phyloP scores from a whole-genome alignment of 2,329 filamentous ascomycete genomes.

The Penicillium corylophilum region DNA sequence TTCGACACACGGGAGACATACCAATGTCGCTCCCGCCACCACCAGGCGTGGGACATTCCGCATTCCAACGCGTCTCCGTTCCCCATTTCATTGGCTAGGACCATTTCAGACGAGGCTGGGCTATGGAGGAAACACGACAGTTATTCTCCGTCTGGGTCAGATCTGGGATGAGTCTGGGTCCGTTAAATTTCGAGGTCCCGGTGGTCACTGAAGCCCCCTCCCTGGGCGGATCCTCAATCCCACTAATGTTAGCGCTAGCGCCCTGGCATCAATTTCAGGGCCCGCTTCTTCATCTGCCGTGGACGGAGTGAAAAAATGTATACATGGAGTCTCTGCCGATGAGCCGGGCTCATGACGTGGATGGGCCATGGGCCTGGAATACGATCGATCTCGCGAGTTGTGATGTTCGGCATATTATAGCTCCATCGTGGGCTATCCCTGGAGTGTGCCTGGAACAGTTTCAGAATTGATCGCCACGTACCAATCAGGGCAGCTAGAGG shows the following conservation, averaged over 20 bases:
- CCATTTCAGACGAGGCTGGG: slow-evolving; percentile 15
- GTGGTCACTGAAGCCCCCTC: slow-evolving; percentile 3
- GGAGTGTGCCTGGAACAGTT: slow-evolving; percentile 7
- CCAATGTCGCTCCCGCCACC: slow-evolving; percentile 18
- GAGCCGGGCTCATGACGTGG: not conserved
- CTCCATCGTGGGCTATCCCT: not conserved
- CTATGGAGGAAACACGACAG: slow-evolving; percentile 1
- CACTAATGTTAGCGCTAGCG: slow-evolving; percentile 8
- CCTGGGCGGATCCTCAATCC: slow-evolving; percentile 20
- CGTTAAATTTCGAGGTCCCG: not conserved
- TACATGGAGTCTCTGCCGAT: not conserved
- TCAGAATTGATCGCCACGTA: slow-evolving; percentile 4
- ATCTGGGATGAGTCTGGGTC: not conserved
- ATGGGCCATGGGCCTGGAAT: not conserved
- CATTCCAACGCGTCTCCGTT: slow-evolving; percentile 22
- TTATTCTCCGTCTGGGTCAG: slow-evolving; percentile 14
- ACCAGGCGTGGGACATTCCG: slow-evolving; percentile 22
- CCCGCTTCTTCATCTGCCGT: slow-evolving; percentile 7
- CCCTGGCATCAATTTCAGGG: slow-evolving; percentile 4
- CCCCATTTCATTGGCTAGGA: slow-evolving; percentile 7
- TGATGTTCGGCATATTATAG: no score
- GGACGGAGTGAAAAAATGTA: no score
- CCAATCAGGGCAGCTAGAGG: slow-evolving; percentile 12
- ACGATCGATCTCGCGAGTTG: not conserved
- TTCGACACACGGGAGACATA: slow-evolving; percentile 13